Evolutionary conservation across 164 flowering plant species (phyloP), one percentile per base, ranked within the genome.

Genomic region (Magnolia officinalis): DNA sequence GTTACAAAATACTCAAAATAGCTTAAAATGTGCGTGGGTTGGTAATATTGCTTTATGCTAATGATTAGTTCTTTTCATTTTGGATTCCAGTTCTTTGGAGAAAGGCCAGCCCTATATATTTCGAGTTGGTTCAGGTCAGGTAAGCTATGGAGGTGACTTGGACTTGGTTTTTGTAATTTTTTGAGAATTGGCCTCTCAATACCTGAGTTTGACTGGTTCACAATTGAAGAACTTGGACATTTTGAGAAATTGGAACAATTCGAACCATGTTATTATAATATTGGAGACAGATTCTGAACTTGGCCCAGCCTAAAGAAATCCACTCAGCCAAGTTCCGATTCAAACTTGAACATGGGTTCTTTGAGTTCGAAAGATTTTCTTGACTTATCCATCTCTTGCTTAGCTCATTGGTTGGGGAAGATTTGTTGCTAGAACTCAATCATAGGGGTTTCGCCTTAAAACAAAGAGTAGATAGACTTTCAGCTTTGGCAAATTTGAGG

Each of bases 91-190:
- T 82, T 95, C 99, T 49, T 78, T 95, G 82, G 99, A 95, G 89
- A 95, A 95, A 84, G 92, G 96, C 72, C 89, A 69, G 78, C 87
- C 78, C 3, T 95, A 95, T 78, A 82, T 95, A 24, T 95, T 95
- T 76, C 98, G 97, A 7, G 97, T 95, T 65, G 98, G 99, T 61
- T 85, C 98, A 68, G 99, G 89, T 74, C 99, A 93, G 95, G 99
- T 95, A 82, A 82, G 76, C 63, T 9, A 51, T 73, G 7, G 7
- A 52, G 76, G 21, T 49, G 18, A 21, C 65, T 14, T 2, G 50
- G 6, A 67, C 66, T 23, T 14, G 9, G 50, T 37, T 31, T 67
- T 31, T 18, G 31, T 63, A 21, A 63, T 4, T 6, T 63, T 21
- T 21, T 21, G 24, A 65, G 29, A 68, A 68, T 29, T 5, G 18